Base-by-base conservation (phyloP, 495 filamentous ascomycete species). In the Cudoniella acicularis region DNA sequence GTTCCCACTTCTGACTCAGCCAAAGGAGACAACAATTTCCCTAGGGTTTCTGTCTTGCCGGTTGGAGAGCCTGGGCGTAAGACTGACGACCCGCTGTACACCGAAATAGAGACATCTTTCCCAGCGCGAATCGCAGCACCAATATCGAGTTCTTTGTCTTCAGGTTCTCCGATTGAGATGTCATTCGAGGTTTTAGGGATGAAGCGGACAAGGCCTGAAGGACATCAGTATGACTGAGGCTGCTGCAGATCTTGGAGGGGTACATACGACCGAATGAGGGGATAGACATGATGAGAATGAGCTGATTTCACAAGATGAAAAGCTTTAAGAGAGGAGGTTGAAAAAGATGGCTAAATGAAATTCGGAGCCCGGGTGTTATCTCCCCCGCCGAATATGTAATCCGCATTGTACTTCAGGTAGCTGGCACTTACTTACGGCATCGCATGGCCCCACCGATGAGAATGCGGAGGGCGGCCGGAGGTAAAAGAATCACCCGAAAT, bases 131-230 rank as follows among this genome's bases (percentile, higher is more conserved):
- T 70, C 10, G 82, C 81, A 49, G 78, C 64, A 47, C 81, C 83
- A 22, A 86, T 75, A 57, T 86, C 80, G 25, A 85, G 55, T 11
- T 76, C 60, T 9, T 69, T 61, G 60, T 83, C 76, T 21, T 77
- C 67, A 16, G 83, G 83, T 68, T 86, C 77, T 27, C 82, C 82
- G 64, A 85, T 79, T 43, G 85, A 68, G 58, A 81, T 67, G 55
- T 74, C 78, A 63, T 68, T 64, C 59, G 77, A 73, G 11, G 75
- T 79, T 67, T 78, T 81, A 56, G 84, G 78, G 46, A 77, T 70
- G 60, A 86, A 85, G 54, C 83, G 79, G 62, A 85, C 80, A 64
- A 86, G 75, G 66, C 82, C 82, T 85, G 58, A 16, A 4, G 47
- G 1, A 17, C 42, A 26, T 48, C 1, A 49, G 52, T 26, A 8